phyloP scores from a whole-genome alignment of 1,139 yeast species.

The Geotrichum phurueaensis region DNA sequence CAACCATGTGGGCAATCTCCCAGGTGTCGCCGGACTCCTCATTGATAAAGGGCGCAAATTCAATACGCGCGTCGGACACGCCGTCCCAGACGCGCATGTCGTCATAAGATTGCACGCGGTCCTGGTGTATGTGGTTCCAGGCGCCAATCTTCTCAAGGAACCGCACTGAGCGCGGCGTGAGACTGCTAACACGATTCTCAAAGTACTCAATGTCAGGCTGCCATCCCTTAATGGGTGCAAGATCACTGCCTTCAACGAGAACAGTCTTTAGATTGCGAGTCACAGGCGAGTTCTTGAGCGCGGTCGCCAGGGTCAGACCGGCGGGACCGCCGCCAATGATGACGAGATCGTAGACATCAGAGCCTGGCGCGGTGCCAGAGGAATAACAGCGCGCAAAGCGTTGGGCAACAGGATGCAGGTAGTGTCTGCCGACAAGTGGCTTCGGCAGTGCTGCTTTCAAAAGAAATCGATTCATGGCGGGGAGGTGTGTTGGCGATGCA shows the following conservation, averaged over 20 bases:
- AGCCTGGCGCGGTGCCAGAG: background rate
- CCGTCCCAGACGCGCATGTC: slow-evolving; percentile 86
- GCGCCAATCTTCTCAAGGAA: slow-evolving; percentile 66
- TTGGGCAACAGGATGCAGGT: background rate
- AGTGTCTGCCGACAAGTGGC: background rate
- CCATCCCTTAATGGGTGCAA: slow-evolving; percentile 50
- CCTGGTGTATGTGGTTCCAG: slow-evolving; percentile 63
- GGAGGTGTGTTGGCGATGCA: background rate
- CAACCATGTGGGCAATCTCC: slow-evolving; percentile 76
- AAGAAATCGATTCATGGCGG: background rate
- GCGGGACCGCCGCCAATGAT: slow-evolving; percentile 98
- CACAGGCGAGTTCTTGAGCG: slow-evolving; percentile 58
- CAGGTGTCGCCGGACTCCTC: slow-evolving; percentile 25
- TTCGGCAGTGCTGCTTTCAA: background rate
- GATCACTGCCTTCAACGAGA: slow-evolving; percentile 65
- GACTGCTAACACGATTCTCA: slow-evolving; percentile 77
- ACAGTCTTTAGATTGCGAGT: slow-evolving; percentile 58
- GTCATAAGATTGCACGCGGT: slow-evolving; percentile 73
- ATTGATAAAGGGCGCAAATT: slow-evolving; percentile 51
- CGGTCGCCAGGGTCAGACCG: slow-evolving; percentile 80
- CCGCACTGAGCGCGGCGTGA: slow-evolving; percentile 73
- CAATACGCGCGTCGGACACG: slow-evolving; percentile 59
- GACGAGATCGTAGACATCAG: slow-evolving; percentile 52
- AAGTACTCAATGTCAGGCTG: slow-evolving; percentile 51
- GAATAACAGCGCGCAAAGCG: background rate